Evolutionary conservation across 2,329 filamentous ascomycete genomes (phyloP).

Genomic region (Anthostomella pinea): DNA sequence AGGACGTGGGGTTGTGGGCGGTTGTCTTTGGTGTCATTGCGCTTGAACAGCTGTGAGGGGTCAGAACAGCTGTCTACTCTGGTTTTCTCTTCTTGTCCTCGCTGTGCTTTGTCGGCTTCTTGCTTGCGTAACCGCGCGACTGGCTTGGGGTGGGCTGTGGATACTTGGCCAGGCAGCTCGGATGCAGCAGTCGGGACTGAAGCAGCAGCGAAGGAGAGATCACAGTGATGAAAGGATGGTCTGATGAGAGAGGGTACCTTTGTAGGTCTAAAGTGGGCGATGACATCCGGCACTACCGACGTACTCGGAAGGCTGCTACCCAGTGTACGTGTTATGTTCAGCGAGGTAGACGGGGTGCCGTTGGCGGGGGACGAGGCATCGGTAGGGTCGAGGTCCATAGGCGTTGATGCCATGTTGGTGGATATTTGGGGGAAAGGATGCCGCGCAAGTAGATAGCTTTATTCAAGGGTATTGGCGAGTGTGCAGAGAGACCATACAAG

Average conservation of each 20-base stretch:
- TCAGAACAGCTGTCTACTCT: conserved; percentile 8
- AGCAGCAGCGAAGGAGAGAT: not conserved
- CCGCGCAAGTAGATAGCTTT: conserved; percentile 1
- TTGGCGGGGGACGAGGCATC: conserved; percentile 39
- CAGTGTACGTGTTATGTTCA: conserved; percentile 51
- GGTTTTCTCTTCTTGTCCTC: too few relatives aligned
- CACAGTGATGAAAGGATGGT: conserved; percentile 2
- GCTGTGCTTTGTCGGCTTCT: too few relatives aligned
- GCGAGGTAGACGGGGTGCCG: conserved; percentile 36
- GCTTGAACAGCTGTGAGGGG: conserved; percentile 53
- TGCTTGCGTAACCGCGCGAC: too few relatives aligned
- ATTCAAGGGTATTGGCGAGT: too few relatives aligned
- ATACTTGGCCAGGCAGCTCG: too few relatives aligned
- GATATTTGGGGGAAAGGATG: not conserved
- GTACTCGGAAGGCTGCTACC: conserved; percentile 42
- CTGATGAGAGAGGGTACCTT: conserved; percentile 54
- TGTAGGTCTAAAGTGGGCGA: conserved; percentile 73
- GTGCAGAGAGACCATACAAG: too few relatives aligned
- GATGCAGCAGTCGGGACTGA: too few relatives aligned
- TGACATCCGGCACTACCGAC: conserved; percentile 73
- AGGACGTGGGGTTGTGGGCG: conserved; percentile 64
- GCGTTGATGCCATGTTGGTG: conserved; percentile 48
- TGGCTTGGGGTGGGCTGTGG: not conserved
- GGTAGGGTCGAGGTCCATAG: conserved; percentile 55
- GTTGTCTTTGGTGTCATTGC: conserved; percentile 53